Evolutionary conservation across 1,139 yeast genomes (phyloP), one percentile per base, ranked within the genome.

Genomic region (Meyerozyma elateridarum): DNA sequence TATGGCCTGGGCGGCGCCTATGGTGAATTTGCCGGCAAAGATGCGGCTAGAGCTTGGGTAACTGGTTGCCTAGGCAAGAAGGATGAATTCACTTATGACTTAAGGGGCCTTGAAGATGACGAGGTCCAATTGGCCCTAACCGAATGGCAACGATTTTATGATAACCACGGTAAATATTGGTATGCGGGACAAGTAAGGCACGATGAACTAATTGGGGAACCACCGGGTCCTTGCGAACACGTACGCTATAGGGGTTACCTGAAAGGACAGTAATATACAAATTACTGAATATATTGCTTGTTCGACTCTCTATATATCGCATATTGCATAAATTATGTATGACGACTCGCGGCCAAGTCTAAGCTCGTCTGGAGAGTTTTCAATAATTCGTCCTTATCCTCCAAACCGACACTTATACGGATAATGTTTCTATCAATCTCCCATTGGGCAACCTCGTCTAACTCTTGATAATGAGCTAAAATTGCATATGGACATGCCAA

Each of bases 401-500:
- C 93, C 37, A 82, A 61, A 0, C 98, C 98, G 34, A 91, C 77
- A 51, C 95, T 84, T 35, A 91, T 73, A 51, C 98, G 71, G 29
- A 91, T 78, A 45, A 91, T 64, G 48, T 82, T 73, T 41, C 80
- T 64, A 49, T 85, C 95, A 18, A 91, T 88, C 3, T 95, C 96
- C 79, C 85, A 88, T 46, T 79, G 65, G 36, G 73, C 85, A 15
- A 85, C 81, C 54, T 82, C 89, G 39, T 85, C 94, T 37, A 88
- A 61, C 53, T 89, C 97, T 31, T 65, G 70, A 53, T 79, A 89
- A 56, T 91, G 96, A 0, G 96, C 96, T 39, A 91, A 68, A 30
- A 91, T 74, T 3, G 96, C 75, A 56, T 91, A 91, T 6, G 97
- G 97, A 51, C 95, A 87, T 4, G 87, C 89, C 47, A 89, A 66